phyloP scores from a whole-genome alignment of 2,329 filamentous ascomycete species.

The Talaromyces funiculosus region DNA sequence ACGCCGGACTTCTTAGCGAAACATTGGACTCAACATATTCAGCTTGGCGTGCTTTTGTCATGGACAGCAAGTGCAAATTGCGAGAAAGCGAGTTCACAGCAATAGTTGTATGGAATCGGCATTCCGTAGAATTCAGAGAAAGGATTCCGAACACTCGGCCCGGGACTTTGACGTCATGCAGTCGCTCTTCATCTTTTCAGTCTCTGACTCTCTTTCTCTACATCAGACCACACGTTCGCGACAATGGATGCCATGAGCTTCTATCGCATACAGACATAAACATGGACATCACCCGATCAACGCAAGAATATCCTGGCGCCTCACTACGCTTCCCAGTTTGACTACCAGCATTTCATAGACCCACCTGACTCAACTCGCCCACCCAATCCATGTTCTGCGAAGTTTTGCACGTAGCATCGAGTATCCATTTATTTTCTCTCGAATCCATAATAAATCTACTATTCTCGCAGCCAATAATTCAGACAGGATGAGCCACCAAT shows the following conservation, averaged over 20 bases:
- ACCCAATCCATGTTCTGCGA: not conserved
- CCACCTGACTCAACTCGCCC: not conserved
- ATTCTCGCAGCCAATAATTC: not conserved
- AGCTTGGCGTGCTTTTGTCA: not conserved
- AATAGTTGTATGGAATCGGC: not conserved
- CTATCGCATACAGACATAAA: not conserved
- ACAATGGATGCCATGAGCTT: not conserved
- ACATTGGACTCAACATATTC: not conserved
- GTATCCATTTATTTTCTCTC: not conserved
- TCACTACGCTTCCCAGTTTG: not conserved
- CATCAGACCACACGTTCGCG: not conserved
- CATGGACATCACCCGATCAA: not conserved
- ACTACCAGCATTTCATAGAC: not conserved
- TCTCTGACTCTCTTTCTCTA: not conserved
- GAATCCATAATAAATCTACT: not conserved
- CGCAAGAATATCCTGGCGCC: not conserved
- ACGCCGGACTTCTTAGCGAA: not conserved
- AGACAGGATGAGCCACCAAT: not conserved
- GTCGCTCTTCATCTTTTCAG: not conserved
- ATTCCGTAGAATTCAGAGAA: not conserved
- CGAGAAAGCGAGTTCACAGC: not conserved
- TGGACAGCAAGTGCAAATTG: not conserved
- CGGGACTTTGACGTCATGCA: constrained; percentile 10
- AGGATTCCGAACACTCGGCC: not conserved
- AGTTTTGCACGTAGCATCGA: not conserved